Evolutionary conservation across 805 yeast species (phyloP).

Genomic region (Wickerhamiella galacta): DNA sequence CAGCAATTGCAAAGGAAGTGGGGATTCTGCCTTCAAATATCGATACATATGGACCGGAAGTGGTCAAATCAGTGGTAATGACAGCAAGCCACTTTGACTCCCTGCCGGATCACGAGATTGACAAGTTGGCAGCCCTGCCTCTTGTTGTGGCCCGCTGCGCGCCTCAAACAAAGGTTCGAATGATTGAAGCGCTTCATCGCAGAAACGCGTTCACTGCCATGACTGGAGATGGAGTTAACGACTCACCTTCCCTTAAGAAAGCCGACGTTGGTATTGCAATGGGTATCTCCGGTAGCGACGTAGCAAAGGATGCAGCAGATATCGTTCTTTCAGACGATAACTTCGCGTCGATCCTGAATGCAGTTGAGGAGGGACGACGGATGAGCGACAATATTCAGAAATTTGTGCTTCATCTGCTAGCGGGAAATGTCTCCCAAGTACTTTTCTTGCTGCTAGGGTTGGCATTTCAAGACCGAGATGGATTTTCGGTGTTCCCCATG

Average conservation of each 20-base stretch:
- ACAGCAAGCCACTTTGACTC: slow-evolving; percentile 57
- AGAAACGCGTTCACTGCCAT: slow-evolving; percentile 52
- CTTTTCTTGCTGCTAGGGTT: slow-evolving; percentile 53
- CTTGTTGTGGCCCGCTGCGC: slow-evolving; percentile 71
- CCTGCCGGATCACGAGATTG: slow-evolving; percentile 42
- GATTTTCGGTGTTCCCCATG: slow-evolving; percentile 63
- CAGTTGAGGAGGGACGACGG: slow-evolving; percentile 65
- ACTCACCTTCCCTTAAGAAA: slow-evolving; percentile 57
- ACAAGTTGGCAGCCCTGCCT: slow-evolving; percentile 47
- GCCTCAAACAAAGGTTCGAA: slow-evolving; percentile 64
- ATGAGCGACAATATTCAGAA: slow-evolving; percentile 68
- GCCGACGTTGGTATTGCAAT: slow-evolving; percentile 75
- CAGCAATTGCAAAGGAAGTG: slow-evolving; percentile 66
- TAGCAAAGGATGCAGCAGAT: slow-evolving; percentile 71
- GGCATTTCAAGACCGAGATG: slow-evolving; percentile 46
- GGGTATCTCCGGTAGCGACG: slow-evolving; percentile 72
- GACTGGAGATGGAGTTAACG: slow-evolving; percentile 79
- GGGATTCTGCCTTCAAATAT: slow-evolving; percentile 54
- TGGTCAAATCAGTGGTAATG: slow-evolving; percentile 54
- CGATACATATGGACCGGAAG: slow-evolving; percentile 34
- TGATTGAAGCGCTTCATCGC: slow-evolving; percentile 62
- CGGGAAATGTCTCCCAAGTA: slow-evolving; percentile 60
- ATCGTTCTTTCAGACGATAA: slow-evolving; percentile 63
- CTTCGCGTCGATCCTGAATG: slow-evolving; percentile 62
- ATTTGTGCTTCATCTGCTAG: slow-evolving; percentile 55